Evolutionary conservation across 169 alveolate species (phyloP).

Genomic region (Neospora caninum): DNA sequence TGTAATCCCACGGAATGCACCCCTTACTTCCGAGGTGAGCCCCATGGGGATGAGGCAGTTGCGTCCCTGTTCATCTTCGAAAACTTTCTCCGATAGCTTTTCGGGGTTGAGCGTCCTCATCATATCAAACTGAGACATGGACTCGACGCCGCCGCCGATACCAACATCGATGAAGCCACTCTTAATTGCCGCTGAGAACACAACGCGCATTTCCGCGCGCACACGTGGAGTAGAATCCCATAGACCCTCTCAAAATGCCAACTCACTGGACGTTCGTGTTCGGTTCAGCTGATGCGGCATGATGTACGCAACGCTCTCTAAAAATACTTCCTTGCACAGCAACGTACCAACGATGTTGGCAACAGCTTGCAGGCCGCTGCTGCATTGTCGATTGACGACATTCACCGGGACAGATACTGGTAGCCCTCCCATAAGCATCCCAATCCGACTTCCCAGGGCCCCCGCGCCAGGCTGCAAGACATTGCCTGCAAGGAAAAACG

Average conservation of each 20-base stretch:
- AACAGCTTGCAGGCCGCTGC: conserved; percentile 92
- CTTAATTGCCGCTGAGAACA: conserved; percentile 76
- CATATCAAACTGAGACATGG: conserved; percentile 90
- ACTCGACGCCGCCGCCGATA: conserved; percentile 94
- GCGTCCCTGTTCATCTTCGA: conserved; percentile 86
- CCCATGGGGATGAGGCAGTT: conserved; percentile 94
- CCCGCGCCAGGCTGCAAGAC: conserved; percentile 85
- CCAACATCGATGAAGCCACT: conserved; percentile 89
- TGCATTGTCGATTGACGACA: conserved; percentile 90
- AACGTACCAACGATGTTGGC: conserved; percentile 80
- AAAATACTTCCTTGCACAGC: not conserved
- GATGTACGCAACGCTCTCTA: not conserved
- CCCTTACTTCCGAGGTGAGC: conserved; percentile 83
- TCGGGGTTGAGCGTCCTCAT: conserved; percentile 86
- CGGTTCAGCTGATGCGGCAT: not conserved
- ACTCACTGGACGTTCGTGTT: not conserved
- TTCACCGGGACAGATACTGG: conserved; percentile 80
- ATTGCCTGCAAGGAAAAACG: conserved; percentile 2
- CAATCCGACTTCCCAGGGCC: conserved; percentile 84
- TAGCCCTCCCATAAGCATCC: conserved; percentile 84
- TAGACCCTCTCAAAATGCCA: not conserved
- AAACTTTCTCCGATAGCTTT: conserved; percentile 81
- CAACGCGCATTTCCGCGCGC: not conserved
- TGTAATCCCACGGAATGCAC: not conserved
- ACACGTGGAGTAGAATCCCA: not conserved